Evolutionary conservation across 139 green algal genomes (phyloP), one percentile per base, ranked within the genome.

Genomic region (Chlamydomonas incerta): DNA sequence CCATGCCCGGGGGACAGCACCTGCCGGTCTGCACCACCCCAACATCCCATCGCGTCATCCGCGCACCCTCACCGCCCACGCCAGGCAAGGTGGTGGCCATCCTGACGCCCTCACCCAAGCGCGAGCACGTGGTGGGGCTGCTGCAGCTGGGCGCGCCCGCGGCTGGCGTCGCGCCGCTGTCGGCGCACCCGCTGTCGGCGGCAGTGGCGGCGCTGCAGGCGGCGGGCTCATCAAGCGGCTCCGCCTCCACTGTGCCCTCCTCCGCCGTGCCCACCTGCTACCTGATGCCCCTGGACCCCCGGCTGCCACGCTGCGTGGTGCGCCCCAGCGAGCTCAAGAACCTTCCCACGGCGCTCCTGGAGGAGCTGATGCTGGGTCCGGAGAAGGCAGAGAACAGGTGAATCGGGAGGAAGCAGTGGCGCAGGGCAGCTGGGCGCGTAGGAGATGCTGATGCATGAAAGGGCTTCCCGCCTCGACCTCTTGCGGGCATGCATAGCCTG

Each of bases 81-180:
- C n/a, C n/a, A 60, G 96, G 83, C 35, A 88, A 93, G 66, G 95
- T 99, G 29, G 96, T 97, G 37, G 92, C 85, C 9, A 92, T 98
- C 29, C 65, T 95, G 50, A 70, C 93, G 81, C 89, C 85, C 0
- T 94, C 92, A 0, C 71, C 81, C 28, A 85, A 89, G 35, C 89
- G 96, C 0, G 88, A 95, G 58, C 80, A 85, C 3, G 41, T 99
- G 1, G 94, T 99, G 9, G 96, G 96, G 20, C 89, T 94, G 57
- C 81, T 97, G 74, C 88, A 93, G 72, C 80, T 90, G 18, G 82
- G n/a, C 13, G 47, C 21, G 35, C 23, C 24, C 21, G 37, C 31
- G 57, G 41, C 47, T 0, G 46, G 69, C n/a, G 2, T 4, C 26
- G 26, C 31, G 29, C 37, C 35, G 46, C 57, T n/a, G 66, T 41